phyloP scores from a whole-genome alignment of 306 rosid genomes.

The Neltuma alba region DNA sequence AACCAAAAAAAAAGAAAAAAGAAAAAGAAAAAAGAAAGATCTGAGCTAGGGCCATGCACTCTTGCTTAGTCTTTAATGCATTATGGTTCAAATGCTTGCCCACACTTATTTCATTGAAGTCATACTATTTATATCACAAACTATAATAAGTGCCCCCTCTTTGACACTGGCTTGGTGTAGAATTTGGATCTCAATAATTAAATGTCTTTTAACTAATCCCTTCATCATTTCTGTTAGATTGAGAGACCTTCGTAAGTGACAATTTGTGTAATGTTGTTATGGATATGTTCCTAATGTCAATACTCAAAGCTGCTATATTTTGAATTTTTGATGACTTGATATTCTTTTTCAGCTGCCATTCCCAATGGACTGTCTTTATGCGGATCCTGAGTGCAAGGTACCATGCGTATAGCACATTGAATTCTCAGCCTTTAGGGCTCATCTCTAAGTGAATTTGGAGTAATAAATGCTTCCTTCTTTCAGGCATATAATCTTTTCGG shows the following conservation, averaged over 20 bases:
- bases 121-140: slow-evolving; percentile 15
- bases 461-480: slow-evolving; percentile 20
- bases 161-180: too few relatives aligned
- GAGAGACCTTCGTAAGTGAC: slow-evolving; percentile 1
- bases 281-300: slow-evolving; percentile 26
- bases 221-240: not conserved
- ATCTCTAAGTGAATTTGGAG: slow-evolving; percentile 11
- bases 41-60: not conserved
- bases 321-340: slow-evolving; percentile 33
- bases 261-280: not conserved
- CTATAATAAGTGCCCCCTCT: not conserved
- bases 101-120: slow-evolving; percentile 16
- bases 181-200: too few relatives aligned
- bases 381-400: slow-evolving; percentile 88
- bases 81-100: slow-evolving; percentile 9
- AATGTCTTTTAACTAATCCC: not conserved
- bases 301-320: slow-evolving; percentile 23
- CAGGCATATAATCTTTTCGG: slow-evolving; percentile 78
- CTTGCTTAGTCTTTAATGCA: not conserved
- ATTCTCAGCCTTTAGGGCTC: not conserved
- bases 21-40: too few relatives aligned
- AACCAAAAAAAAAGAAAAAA: too few relatives aligned
- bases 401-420: slow-evolving; percentile 15
- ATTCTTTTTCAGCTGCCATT: slow-evolving; percentile 74
- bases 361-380: slow-evolving; percentile 87